phyloP scores from a whole-genome alignment of 2,329 filamentous ascomycete genomes.

The Trichoderma koningiopsis region DNA sequence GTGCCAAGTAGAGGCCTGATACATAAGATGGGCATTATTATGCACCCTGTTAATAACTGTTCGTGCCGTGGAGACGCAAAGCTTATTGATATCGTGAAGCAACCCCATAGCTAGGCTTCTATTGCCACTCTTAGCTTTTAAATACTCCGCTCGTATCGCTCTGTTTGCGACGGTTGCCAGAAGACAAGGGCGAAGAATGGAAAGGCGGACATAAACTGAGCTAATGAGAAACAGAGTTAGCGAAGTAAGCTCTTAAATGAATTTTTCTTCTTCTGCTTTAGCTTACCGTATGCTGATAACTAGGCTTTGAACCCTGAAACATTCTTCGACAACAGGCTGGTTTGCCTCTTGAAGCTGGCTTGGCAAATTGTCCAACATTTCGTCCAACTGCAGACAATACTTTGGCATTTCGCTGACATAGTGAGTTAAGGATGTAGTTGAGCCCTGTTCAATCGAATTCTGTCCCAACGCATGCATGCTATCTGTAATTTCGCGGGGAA shows the following conservation, averaged over 20 bases:
- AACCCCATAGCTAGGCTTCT: neutral
- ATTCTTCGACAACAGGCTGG: neutral
- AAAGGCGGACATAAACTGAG: neutral
- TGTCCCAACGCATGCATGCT: neutral
- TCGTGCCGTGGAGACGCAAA: conserved; percentile 4
- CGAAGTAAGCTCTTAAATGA: accelerated
- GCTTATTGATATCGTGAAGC: conserved; percentile 2
- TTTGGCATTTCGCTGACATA: conserved; percentile 18
- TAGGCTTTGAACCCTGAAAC: conserved; percentile 7
- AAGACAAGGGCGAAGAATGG: conserved; percentile 3
- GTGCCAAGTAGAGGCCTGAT: conserved; percentile 12
- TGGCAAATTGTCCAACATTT: neutral
- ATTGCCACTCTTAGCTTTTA: neutral
- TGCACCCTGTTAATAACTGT: neutral
- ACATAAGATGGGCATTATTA: neutral
- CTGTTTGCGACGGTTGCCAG: conserved; percentile 10
- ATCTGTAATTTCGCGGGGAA: conserved; percentile 5
- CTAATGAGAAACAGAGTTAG: neutral
- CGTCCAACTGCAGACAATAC: conserved; percentile 1
- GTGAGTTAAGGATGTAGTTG: neutral
- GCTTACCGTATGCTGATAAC: conserved; percentile 8
- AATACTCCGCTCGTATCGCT: neutral
- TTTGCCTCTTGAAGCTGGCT: neutral
- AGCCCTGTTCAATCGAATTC: neutral
- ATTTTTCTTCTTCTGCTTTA: neutral